Evolutionary conservation across 169 alveolate genomes (phyloP).

Genomic region (Cryptosporidium sp.): DNA sequence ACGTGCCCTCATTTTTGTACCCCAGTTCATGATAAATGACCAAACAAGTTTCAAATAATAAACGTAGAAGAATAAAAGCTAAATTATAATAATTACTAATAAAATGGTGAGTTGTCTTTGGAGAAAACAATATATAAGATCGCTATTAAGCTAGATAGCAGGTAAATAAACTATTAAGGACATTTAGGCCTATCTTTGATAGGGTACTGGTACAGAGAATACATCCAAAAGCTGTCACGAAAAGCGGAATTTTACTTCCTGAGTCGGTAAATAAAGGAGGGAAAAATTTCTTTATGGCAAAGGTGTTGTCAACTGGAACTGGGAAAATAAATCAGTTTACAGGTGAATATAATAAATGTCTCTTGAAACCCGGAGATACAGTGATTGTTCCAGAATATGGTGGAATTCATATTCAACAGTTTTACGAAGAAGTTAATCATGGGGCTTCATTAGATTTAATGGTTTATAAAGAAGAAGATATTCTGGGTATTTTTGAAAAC

Average conservation of each 20-base stretch:
- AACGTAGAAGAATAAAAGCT: not conserved
- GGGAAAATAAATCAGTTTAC: slow-evolving; percentile 40
- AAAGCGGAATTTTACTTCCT: slow-evolving; percentile 56
- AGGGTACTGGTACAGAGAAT: slow-evolving; percentile 66
- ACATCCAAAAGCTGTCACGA: slow-evolving; percentile 23
- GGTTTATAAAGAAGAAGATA: slow-evolving; percentile 54
- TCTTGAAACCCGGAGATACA: slow-evolving; percentile 56
- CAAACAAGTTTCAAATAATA: not conserved
- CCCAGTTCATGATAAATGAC: not conserved
- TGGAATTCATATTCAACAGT: slow-evolving; percentile 11
- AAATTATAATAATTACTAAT: not conserved
- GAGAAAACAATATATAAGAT: not conserved
- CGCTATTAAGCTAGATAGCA: not conserved
- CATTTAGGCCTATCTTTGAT: slow-evolving; percentile 50
- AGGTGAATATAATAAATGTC: slow-evolving; percentile 18
- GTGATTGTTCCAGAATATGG: slow-evolving; percentile 60
- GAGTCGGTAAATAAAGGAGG: slow-evolving; percentile 5
- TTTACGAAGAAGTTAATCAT: slow-evolving; percentile 1
- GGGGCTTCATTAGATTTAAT: slow-evolving; percentile 7
- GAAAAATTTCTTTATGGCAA: slow-evolving; percentile 11
- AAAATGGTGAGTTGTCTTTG: not conserved
- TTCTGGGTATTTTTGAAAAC: slow-evolving; percentile 39
- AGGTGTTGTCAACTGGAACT: slow-evolving; percentile 38
- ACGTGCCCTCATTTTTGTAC: not conserved
- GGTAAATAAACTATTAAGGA: slow-evolving; percentile 27